phyloP scores from a whole-genome alignment of 495 filamentous ascomycete species.

The Penicillium desertorum region DNA sequence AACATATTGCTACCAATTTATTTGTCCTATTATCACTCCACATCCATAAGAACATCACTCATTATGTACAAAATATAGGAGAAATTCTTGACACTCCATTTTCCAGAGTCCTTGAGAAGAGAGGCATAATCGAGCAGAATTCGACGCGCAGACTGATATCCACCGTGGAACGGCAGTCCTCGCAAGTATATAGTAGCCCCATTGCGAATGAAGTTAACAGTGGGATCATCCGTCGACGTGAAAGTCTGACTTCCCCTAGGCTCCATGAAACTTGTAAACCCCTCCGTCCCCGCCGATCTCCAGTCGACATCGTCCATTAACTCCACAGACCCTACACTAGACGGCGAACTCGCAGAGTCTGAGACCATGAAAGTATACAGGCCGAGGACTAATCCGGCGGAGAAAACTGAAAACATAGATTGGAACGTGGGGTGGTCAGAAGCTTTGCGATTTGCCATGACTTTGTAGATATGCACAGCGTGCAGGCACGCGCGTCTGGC shows the following conservation, averaged over 20 bases:
- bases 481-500: conserved; percentile 51
- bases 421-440: conserved; percentile 52
- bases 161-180: conserved; percentile 47
- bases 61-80: conserved; percentile 53
- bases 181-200: conserved; percentile 50
- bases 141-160: conserved; percentile 49
- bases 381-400: conserved; percentile 50
- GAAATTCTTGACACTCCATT: conserved; percentile 51
- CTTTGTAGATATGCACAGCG: conserved; percentile 53
- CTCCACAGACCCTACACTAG: conserved; percentile 42
- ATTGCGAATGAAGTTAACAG: conserved; percentile 52
- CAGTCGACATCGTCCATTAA: conserved; percentile 53
- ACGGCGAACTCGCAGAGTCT: conserved; percentile 23
- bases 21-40: conserved; percentile 26
- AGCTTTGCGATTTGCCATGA: conserved; percentile 50
- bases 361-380: conserved; percentile 54
- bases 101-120: conserved; percentile 52
- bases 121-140: conserved; percentile 52
- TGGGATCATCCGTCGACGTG: conserved; percentile 35
- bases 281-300: conserved; percentile 43
- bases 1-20: too few species aligned
- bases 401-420: conserved; percentile 48
- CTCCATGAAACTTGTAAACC: conserved; percentile 45
- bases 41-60: conserved; percentile 54
- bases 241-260: conserved; percentile 35